Conservation (phyloP, 257 asterid species). For the Capsicum pubescens region DNA sequence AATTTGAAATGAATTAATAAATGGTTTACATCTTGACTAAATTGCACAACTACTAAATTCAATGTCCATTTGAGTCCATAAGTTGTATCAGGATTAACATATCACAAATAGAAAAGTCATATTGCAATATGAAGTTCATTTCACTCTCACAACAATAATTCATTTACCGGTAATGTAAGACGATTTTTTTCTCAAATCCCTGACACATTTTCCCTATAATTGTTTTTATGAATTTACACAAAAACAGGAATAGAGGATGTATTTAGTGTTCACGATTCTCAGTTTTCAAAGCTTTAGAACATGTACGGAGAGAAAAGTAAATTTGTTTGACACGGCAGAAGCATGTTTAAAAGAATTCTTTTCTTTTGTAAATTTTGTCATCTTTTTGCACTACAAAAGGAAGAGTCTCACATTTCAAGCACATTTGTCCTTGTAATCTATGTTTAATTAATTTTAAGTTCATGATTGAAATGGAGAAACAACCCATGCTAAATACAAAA, state of each 20-base stretch:
- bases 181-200: not conserved
- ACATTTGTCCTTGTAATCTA: not conserved
- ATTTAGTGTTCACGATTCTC: not conserved
- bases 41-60: not conserved
- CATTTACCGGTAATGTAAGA: not conserved
- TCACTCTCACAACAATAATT: conserved; percentile 17
- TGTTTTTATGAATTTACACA: not conserved
- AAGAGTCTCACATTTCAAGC: not conserved
- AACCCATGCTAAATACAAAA: not conserved
- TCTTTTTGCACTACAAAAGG: not conserved
- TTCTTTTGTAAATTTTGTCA: not conserved
- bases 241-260: not conserved
- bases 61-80: not conserved
- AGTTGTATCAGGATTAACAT: not conserved
- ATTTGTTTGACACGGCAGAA: not conserved
- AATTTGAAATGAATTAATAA: conserved; percentile 19
- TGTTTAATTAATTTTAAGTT: not conserved
- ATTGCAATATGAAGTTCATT: not conserved
- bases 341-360: not conserved
- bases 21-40: conserved; percentile 5
- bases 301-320: not conserved
- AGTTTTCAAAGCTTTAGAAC: not conserved
- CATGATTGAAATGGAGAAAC: not conserved
- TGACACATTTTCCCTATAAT: not conserved
- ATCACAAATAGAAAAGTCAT: not conserved